These are phyloP conservation scores for Plasmodium berghei DNA, from an alignment of 169 alveolate species.

Conservation along the genomic window DNA sequence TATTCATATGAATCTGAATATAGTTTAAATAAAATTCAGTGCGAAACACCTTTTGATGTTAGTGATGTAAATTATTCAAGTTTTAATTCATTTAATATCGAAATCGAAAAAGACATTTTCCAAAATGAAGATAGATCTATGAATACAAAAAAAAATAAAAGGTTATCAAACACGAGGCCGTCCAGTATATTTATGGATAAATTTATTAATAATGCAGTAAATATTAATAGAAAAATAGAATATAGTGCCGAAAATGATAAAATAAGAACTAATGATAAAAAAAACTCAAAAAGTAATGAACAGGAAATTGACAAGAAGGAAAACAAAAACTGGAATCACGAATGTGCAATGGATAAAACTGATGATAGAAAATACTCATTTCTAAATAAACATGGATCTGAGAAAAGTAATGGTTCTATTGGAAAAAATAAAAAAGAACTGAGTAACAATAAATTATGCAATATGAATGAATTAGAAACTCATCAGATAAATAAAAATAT, in stretches of 20 bases:
- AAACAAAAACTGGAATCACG: background rate
- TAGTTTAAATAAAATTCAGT: constrained; percentile 7
- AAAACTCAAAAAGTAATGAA: background rate
- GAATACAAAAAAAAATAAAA: background rate
- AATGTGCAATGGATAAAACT: background rate
- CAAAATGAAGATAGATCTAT: background rate
- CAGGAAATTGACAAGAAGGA: background rate
- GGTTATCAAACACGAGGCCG: background rate
- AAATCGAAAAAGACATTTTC: constrained; percentile 1
- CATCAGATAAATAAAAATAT: constrained; percentile 18
- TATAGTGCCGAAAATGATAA: background rate
- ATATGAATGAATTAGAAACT: constrained; percentile 7
- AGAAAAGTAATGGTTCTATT: background rate
- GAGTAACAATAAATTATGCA: background rate
- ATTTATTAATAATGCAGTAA: background rate
- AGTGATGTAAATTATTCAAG: constrained; percentile 63
- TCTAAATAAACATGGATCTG: background rate
- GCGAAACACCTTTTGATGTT: constrained; percentile 38
- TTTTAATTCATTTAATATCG: constrained; percentile 14
- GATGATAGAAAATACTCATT: background rate
- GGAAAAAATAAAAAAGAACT: background rate
- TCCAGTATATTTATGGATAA: background rate
- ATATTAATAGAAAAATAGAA: background rate
- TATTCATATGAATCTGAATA: constrained; percentile 11
- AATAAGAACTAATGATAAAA: background rate